phyloP scores from a whole-genome alignment of 129 eudicot species.

The Kitagawia praeruptora region DNA sequence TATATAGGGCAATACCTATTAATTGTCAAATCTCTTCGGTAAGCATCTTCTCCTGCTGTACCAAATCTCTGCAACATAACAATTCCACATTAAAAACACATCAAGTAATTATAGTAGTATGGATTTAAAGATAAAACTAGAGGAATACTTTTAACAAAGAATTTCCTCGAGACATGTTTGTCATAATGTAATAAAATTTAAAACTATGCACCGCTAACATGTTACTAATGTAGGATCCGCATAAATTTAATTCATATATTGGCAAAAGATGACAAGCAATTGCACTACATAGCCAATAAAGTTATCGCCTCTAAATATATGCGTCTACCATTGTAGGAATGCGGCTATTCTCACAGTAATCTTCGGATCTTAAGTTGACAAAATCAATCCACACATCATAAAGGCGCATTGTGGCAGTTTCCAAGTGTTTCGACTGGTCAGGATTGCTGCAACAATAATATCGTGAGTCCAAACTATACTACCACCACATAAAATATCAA shows the following conservation, averaged over 20 bases:
- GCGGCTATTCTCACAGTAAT: conserved; percentile 66
- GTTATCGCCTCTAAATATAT: neutral
- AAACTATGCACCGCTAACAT: neutral
- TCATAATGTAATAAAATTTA: neutral
- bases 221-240: no score
- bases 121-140: neutral
- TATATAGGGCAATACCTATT: conserved; percentile 39
- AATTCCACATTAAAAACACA: neutral
- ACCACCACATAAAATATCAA: neutral
- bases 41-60: conserved; percentile 82
- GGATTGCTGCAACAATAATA: conserved; percentile 57
- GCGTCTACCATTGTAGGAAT: conserved; percentile 64
- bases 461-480: neutral
- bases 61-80: conserved; percentile 53
- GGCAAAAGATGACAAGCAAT: neutral
- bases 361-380: conserved; percentile 85
- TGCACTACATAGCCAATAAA: neutral
- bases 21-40: conserved; percentile 82
- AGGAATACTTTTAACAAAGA: neutral
- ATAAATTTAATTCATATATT: neutral
- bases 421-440: conserved; percentile 97
- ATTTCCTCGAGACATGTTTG: neutral
- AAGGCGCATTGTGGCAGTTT: conserved; percentile 90
- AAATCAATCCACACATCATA: conserved; percentile 84
- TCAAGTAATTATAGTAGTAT: neutral